Percentiles rank a stretch among this genome's conserved stretches.
These are phyloP conservation scores for Bipolaris bicolor DNA, from an alignment of 2,329 filamentous ascomycete genomes.

Conservation along the genomic window DNA sequence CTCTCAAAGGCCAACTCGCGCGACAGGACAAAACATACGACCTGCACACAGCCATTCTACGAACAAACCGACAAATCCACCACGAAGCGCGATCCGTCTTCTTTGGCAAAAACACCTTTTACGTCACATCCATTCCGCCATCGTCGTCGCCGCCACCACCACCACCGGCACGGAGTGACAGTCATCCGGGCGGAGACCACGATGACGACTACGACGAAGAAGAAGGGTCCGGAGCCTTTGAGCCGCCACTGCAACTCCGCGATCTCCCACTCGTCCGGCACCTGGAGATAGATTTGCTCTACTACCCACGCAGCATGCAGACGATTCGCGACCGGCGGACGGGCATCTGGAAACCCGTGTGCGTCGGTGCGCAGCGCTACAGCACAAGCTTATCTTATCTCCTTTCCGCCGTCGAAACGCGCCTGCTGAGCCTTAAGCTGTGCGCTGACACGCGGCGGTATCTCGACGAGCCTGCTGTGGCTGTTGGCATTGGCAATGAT, in stretches of 20 bases:
- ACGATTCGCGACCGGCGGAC: constrained; percentile 6
- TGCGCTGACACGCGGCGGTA: constrained; percentile 25
- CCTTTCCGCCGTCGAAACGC: constrained; percentile 16
- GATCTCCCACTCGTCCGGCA: constrained; percentile 32
- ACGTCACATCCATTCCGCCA: constrained; percentile 27
- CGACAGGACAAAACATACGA: constrained; percentile 34
- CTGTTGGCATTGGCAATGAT: neutral
- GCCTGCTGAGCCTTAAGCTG: constrained; percentile 19
- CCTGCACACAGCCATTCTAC: constrained; percentile 47
- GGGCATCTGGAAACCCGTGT: constrained; percentile 26
- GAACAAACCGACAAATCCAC: constrained; percentile 49
- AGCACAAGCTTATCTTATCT: constrained; percentile 26
- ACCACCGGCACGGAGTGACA: neutral
- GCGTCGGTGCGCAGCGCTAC: constrained; percentile 29
- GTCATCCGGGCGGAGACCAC: constrained; percentile 3
- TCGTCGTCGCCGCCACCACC: neutral
- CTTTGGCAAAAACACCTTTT: constrained; percentile 51
- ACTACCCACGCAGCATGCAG: constrained; percentile 23
- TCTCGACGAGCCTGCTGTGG: neutral
- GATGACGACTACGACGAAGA: constrained; percentile 7
- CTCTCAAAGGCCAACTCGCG: constrained; percentile 30
- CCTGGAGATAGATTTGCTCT: constrained; percentile 38
- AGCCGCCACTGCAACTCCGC: constrained; percentile 33
- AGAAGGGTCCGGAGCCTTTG: constrained; percentile 27
- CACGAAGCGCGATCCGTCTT: constrained; percentile 51